Evolutionary conservation across 73 alveolate species (phyloP).

Genomic region (Paramecium caudatum): DNA sequence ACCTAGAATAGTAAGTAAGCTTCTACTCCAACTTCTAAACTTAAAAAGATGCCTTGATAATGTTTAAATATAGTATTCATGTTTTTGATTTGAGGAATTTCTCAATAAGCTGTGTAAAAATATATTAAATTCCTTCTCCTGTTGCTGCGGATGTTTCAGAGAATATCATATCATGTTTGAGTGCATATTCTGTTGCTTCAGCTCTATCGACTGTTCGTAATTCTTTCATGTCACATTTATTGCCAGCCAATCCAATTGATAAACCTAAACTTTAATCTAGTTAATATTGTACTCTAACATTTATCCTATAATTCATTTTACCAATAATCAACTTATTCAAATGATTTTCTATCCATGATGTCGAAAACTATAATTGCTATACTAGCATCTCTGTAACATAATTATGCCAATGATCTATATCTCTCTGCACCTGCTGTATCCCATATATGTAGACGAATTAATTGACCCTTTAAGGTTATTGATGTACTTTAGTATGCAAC

Average conservation of each 20-base stretch:
- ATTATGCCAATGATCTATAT: background rate
- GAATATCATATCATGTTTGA: background rate
- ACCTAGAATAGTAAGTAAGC: constrained; percentile 10
- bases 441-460: background rate
- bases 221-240: constrained; percentile 8
- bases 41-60: background rate
- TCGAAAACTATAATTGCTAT: background rate
- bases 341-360: background rate
- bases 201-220: background rate
- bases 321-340: constrained; percentile 14
- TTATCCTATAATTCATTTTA: background rate
- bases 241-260: background rate
- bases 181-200: background rate
- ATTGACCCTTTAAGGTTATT: background rate
- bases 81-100: background rate
- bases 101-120: background rate
- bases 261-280: background rate
- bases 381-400: constrained; percentile 40
- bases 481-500: constrained; percentile 12
- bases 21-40: background rate
- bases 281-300: background rate
- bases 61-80: background rate
- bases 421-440: constrained; percentile 44
- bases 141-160: constrained; percentile 15
- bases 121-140: background rate